Percentiles rank a stretch among this genome's conserved stretches.
These are phyloP conservation scores for Neoarthrinium moseri DNA, from an alignment of 2,329 filamentous ascomycete genomes.

Conservation along the genomic window DNA sequence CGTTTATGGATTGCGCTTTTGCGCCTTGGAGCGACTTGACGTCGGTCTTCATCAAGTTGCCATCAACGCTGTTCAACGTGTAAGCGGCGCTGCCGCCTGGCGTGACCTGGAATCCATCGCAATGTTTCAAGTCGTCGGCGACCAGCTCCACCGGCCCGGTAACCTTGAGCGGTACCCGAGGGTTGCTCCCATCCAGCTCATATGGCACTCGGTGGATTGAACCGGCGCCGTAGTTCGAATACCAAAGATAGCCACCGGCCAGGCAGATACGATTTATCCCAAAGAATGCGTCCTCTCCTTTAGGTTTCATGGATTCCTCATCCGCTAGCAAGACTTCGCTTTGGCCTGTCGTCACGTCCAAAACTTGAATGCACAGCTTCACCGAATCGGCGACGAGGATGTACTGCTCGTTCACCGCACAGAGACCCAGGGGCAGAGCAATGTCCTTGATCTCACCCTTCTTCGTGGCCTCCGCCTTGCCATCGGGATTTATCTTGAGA, in stretches of 20 bases:
- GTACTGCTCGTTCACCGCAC: conserved; percentile 19
- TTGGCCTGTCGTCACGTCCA: conserved; percentile 22
- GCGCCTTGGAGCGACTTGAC: conserved; percentile 1
- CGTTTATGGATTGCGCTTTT: conserved; percentile 15
- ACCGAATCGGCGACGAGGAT: conserved; percentile 23
- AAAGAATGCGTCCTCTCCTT: conserved; percentile 19
- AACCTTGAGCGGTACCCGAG: conserved; percentile 13
- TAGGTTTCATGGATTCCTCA: conserved; percentile 18
- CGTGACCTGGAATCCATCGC: conserved; percentile 24
- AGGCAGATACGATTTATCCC: conserved; percentile 25
- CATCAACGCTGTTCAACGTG: conserved; percentile 16
- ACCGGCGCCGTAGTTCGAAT: conserved; percentile 26
- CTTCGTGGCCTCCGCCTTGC: conserved; percentile 22
- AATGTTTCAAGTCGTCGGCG: conserved; percentile 21
- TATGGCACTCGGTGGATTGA: conserved; percentile 24
- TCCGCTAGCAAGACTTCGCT: conserved; percentile 19
- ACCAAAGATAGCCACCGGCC: conserved; percentile 21
- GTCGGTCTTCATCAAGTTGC: conserved; percentile 18
- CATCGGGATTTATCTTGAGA: conserved; percentile 20
- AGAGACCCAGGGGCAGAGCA: conserved; percentile 19
- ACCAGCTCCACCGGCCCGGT: conserved; percentile 21
- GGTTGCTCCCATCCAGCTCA: conserved; percentile 11
- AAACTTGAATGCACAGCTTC: conserved; percentile 21
- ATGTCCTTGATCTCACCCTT: conserved; percentile 17
- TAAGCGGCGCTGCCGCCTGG: conserved; percentile 21